phyloP scores from a whole-genome alignment of 2,329 filamentous ascomycete species.

The Aspergillus nomiae region DNA sequence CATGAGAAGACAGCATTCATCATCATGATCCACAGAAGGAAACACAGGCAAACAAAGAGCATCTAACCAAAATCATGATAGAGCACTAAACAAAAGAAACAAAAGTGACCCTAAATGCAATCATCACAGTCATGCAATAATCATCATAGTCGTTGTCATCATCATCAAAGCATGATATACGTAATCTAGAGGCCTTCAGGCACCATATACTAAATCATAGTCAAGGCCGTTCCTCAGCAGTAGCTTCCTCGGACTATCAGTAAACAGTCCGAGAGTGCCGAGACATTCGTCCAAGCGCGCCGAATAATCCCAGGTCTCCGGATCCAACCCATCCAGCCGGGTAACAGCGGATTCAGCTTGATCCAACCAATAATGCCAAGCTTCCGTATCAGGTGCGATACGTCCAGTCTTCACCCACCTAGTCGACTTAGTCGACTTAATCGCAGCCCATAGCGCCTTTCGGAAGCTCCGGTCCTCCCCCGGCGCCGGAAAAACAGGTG shows the following conservation, averaged over 20 bases:
- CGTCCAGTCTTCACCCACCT: slow-evolving; percentile 57
- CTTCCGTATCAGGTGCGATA: slow-evolving; percentile 56
- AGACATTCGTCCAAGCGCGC: not conserved
- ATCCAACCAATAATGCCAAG: slow-evolving; percentile 58
- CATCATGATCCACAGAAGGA: not conserved
- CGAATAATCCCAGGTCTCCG: slow-evolving; percentile 2
- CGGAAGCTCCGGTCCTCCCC: slow-evolving; percentile 49
- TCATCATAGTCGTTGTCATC: not conserved
- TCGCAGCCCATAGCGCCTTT: slow-evolving; percentile 60
- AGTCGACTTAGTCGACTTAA: slow-evolving; percentile 55
- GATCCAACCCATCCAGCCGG: not conserved
- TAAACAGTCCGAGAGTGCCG: not conserved
- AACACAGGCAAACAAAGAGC: not conserved
- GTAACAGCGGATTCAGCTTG: slow-evolving; percentile 9
- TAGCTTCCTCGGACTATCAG: not conserved
- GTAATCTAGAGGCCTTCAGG: not conserved
- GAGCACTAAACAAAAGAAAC: not conserved
- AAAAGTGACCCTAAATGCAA: not conserved
- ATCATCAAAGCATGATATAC: not conserved
- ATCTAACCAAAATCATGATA: not conserved
- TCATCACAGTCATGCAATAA: not conserved
- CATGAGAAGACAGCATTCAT: not conserved
- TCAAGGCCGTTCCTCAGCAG: not conserved
- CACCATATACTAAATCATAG: not conserved
- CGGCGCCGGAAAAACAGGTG: not conserved